Base-by-base conservation (phyloP, 2,329 filamentous ascomycete species). In the Thermothelomyces thermophilus region DNA sequence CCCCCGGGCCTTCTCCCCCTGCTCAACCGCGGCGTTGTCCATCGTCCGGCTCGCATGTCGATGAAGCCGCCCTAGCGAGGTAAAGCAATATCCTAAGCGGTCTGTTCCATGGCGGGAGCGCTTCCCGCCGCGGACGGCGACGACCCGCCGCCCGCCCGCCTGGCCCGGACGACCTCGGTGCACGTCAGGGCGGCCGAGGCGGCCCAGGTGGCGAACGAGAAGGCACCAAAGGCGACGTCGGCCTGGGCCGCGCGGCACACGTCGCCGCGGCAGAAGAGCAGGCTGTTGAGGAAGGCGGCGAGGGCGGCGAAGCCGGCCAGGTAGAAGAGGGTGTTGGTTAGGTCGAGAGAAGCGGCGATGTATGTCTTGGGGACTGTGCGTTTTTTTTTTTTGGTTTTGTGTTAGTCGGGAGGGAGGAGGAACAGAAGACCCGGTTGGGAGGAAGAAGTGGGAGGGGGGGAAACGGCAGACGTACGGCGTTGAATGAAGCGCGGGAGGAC, bases 241-340 rank as follows among this genome's bases (percentile, higher is more conserved):
- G 76, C 76, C 17, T 74, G 74, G 35, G 76, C 77, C 11, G 75
- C 71, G 20, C 68, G 68, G 67, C 80, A 84, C 22, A 82, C 75
- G 33, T 67, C 68, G 36, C 79, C 80, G 24, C 71, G 68, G 66
- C 80, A 83, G 67, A 79, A 79, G 48, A 74, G 65, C 43, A 83
- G 68, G 46, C 68, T 67, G 61, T 71, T 68, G 56, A 83, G 72
- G 66, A 80, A 82, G 54, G 76, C 71, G 37, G 76, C 69, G 17
- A 82, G 70, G 9, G 88, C 87, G 56, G 94, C 82, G 61, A 88
- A 86, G 5, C 88, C 88, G 1, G 85, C 82, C 64, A 96, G 91
- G 89, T 89, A 95, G 73, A 95, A 94, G 49, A 94, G 73, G 69
- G 84, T 83, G 14, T 87, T 93, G 22, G 90, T 57, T 36, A 72